Evolutionary conservation across 2,329 filamentous ascomycete species (phyloP), one percentile per base, ranked within the genome.

Genomic region (Davidsoniella virescens): DNA sequence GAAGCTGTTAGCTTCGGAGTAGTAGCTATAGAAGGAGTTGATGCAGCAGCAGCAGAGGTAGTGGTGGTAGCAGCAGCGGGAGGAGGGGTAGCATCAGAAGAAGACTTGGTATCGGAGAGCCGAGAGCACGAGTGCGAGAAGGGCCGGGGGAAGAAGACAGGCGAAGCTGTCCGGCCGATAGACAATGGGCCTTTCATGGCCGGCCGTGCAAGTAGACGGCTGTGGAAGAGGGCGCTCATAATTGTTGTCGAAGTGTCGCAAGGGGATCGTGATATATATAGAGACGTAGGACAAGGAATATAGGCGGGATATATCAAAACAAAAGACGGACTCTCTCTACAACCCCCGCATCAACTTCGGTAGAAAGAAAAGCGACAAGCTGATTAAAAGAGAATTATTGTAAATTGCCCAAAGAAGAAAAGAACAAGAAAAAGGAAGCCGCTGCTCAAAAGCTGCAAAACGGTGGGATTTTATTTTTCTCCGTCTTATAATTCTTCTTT

Each of bases 121-220:
- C 52, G 44, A 52, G 49, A 51, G 55, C 56, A 50, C 44, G 56
- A 52, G 52, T 53, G 47, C 20, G 42, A 54, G 52, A 58, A 52
- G 57, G 54, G 53, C 55, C 54, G 37, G 49, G 52, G 25, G 50
- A 37, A 33, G 46, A 52, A 26, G 50, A 41, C 18, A 49, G 52
- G 46, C 17, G 33, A 17, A 10, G 29, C 29, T 41, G 51, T 23
- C 8, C 20, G 26, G 16, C 42, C 5, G 29, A 49, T 41, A 36
- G 40, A 40, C 46, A 29, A 33, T n/a, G 49, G 46, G 25, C 44
- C 26, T 16, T 47, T 47, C 10, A 54, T 44, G 49, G 39, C 17
- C 14, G 52, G 50, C 41, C 50, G 51, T 37, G 47, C 23, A 39
- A 52, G 45, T 3, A 54, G 48, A 29, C 50, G 49, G 39, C 47